Percentiles rank a stretch among this genome's conserved stretches.
These are phyloP conservation scores for Colletotrichum sp. DNA, from an alignment of 2,329 filamentous ascomycete genomes.

Conservation along the genomic window DNA sequence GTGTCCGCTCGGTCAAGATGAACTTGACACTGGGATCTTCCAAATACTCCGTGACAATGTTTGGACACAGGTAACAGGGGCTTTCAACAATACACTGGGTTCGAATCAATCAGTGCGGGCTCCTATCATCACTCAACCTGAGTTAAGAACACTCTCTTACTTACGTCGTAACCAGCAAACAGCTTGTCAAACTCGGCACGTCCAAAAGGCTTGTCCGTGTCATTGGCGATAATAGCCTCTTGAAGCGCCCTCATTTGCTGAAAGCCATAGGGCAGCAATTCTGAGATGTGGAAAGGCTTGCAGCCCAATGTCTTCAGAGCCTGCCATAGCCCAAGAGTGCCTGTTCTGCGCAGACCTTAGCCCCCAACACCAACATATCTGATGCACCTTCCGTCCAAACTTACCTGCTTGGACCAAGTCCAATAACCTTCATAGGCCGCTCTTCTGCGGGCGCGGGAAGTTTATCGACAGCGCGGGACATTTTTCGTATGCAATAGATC, in stretches of 20 bases:
- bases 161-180: constrained; percentile 39
- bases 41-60: constrained; percentile 27
- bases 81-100: constrained; percentile 6
- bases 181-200: constrained; percentile 43
- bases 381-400: background rate
- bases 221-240: constrained; percentile 31
- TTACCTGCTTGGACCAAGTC: constrained; percentile 15
- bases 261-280: constrained; percentile 27
- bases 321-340: constrained; percentile 38
- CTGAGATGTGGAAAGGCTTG: constrained; percentile 39
- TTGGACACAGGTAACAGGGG: constrained; percentile 32
- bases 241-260: constrained; percentile 30
- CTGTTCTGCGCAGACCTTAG: constrained; percentile 29
- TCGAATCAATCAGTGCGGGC: accelerated
- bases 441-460: background rate
- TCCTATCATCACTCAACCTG: background rate
- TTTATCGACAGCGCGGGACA: constrained; percentile 13
- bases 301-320: constrained; percentile 39
- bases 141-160: background rate
- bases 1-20: constrained; percentile 37
- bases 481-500: background rate
- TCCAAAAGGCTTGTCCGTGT: constrained; percentile 29
- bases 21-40: constrained; percentile 37
- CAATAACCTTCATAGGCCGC: constrained; percentile 11
- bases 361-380: background rate